Evolutionary conservation across 2,329 filamentous ascomycete species (phyloP), one percentile per base, ranked within the genome.

Genomic region (Metarhizium humberi): DNA sequence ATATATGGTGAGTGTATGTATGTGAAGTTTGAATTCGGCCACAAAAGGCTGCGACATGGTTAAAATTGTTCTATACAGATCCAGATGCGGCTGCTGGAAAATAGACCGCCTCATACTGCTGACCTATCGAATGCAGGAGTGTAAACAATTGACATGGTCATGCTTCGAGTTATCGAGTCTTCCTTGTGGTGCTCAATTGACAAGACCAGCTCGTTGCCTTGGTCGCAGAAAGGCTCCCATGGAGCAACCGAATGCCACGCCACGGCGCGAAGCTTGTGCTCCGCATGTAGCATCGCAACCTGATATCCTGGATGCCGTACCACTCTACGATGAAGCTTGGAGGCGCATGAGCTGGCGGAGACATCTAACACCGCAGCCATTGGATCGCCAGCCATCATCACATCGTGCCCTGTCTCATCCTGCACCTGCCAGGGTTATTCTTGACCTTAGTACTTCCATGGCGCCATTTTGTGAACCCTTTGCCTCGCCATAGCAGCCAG

Each of bases 271-370:
- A 30, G 6, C 20, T 30, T 48, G 20, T 29, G n/a, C 20, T 48
- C 20, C 18, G 45, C 45, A 48, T 48, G 25, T 3, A 30, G 45
- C 45, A 18, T 48, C 14, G 25, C 45, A 48, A 18, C 20, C 11
- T 6, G 25, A 16, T n/a, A 48, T 30, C 42, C 42, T 45, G 42
- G n/a, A 45, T 45, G 42, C 42, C 7, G 42, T 45, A 20, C 42
- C 42, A 45, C n/a, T 18, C n/a, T 14, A 20, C 38, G 14, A 13
- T 40, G 13, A 16, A 40, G 42, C 42, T 51, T 51, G 5, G 18
- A 46, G 40, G 29, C 46, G 51, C 51, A 52, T 52, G 38, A 52
- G 40, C 40, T 45, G 51, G 38, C 29, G 40, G 51, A 46, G 51
- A 50, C 14, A 36, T 49, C 20, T 45, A 48, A 30, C 45, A 8